Conservation (phyloP, 805 yeast species). For the Teunomyces stri region DNA sequence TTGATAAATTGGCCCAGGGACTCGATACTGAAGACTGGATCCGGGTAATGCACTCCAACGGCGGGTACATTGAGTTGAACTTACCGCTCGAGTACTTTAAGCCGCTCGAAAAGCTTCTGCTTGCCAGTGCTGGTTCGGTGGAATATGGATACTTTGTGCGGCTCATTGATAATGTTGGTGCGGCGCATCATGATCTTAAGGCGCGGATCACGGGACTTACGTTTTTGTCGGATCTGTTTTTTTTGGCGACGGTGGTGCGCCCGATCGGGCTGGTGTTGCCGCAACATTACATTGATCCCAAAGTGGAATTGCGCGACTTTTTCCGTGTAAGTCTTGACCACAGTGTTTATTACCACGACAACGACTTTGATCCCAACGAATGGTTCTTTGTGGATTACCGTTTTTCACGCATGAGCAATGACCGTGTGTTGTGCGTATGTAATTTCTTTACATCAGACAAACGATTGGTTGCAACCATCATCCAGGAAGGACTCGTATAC, state of each 20-base stretch:
- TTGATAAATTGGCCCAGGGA: conserved; percentile 11
- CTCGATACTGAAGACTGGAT: conserved; percentile 9
- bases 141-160: conserved; percentile 30
- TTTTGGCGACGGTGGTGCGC: conserved; percentile 25
- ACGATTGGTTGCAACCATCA: conserved; percentile 27
- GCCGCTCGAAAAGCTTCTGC: not conserved
- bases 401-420: conserved; percentile 31
- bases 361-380: conserved; percentile 32
- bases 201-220: conserved; percentile 21
- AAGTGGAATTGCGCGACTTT: conserved; percentile 12
- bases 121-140: conserved; percentile 8
- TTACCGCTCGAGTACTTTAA: conserved; percentile 19
- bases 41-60: conserved; percentile 24
- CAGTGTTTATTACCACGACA: conserved; percentile 34
- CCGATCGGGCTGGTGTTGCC: conserved; percentile 19
- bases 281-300: not conserved
- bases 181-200: conserved; percentile 20
- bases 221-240: conserved; percentile 31
- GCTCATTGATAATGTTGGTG: conserved; percentile 24
- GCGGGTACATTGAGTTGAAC: conserved; percentile 25
- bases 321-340: conserved; percentile 42
- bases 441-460: conserved; percentile 26
- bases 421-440: conserved; percentile 30
- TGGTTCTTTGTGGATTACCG: conserved; percentile 36
- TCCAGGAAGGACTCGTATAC: conserved; percentile 32